phyloP scores from a whole-genome alignment of 495 filamentous ascomycete species.

The Penicillium bovifimosum region DNA sequence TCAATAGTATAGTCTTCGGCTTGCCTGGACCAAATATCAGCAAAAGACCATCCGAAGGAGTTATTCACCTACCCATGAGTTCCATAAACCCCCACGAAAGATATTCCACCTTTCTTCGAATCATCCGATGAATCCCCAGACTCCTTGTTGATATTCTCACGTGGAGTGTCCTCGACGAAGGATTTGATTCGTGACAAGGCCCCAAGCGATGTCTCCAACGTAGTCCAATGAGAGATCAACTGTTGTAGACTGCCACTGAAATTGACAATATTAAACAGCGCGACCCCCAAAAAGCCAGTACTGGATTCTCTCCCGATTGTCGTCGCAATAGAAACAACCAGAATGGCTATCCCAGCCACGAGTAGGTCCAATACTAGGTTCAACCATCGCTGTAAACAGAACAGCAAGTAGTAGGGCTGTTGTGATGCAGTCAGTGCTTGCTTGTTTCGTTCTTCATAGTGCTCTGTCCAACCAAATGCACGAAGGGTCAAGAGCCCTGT shows the following conservation, averaged over 20 bases:
- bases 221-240: conserved; percentile 23
- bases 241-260: conserved; percentile 22
- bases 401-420: conserved; percentile 50
- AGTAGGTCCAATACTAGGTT: conserved; percentile 58
- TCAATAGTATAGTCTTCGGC: conserved; percentile 3
- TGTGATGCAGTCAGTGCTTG: conserved; percentile 52
- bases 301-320: conserved; percentile 15
- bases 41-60: background rate
- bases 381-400: conserved; percentile 68
- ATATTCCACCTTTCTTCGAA: conserved; percentile 10
- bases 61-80: conserved; percentile 19
- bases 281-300: conserved; percentile 23
- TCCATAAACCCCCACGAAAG: conserved; percentile 18
- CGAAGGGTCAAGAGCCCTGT: conserved; percentile 66
- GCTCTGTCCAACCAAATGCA: conserved; percentile 57
- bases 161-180: no score
- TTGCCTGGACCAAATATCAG: no score
- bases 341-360: conserved; percentile 50
- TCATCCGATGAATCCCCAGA: conserved; percentile 10
- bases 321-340: conserved; percentile 37
- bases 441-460: conserved; percentile 55
- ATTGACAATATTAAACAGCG: conserved; percentile 29
- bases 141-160: no score
- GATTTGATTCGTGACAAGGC: conserved; percentile 21
- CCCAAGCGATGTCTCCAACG: conserved; percentile 29